Percentiles rank a stretch among this genome's conserved stretches.
phyloP scores from a whole-genome alignment of 1,284 basidiomycete genomes.

The Fistulinella cinereoalba region DNA sequence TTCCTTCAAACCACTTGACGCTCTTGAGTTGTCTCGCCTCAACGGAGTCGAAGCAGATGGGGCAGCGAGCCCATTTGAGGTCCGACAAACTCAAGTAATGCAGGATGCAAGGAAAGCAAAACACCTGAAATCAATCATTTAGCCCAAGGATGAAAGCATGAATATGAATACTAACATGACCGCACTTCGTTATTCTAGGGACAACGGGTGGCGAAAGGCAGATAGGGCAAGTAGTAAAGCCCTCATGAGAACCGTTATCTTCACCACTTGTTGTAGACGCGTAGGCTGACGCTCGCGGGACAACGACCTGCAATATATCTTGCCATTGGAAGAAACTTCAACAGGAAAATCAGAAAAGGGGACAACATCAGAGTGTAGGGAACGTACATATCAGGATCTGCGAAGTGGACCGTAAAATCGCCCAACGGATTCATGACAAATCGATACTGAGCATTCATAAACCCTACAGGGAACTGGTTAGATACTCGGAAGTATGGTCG shows the following conservation, averaged over 20 bases:
- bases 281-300: slow-evolving; percentile 73
- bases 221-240: slow-evolving; percentile 85
- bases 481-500: slow-evolving; percentile 7
- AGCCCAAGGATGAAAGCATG: slow-evolving; percentile 14
- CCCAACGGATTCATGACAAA: slow-evolving; percentile 91
- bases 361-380: slow-evolving; percentile 4
- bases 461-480: slow-evolving; percentile 49
- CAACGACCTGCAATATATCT: slow-evolving; percentile 94
- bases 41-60: slow-evolving; percentile 94
- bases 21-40: slow-evolving; percentile 90
- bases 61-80: slow-evolving; percentile 84
- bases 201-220: slow-evolving; percentile 90
- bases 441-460: slow-evolving; percentile 91
- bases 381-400: slow-evolving; percentile 89
- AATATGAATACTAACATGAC: slow-evolving; percentile 70
- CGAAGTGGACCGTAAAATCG: slow-evolving; percentile 93
- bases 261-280: slow-evolving; percentile 50
- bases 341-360: slow-evolving; percentile 3
- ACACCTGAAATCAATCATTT: slow-evolving; percentile 52
- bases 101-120: slow-evolving; percentile 88
- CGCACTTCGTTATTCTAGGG: slow-evolving; percentile 96
- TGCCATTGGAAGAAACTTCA: slow-evolving; percentile 89
- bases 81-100: slow-evolving; percentile 88
- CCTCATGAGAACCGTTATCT: slow-evolving; percentile 45
- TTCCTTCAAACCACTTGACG: slow-evolving; percentile 78